Base-by-base conservation (phyloP, 2,329 filamentous ascomycete species). In the Paramyrothecium roridum region DNA sequence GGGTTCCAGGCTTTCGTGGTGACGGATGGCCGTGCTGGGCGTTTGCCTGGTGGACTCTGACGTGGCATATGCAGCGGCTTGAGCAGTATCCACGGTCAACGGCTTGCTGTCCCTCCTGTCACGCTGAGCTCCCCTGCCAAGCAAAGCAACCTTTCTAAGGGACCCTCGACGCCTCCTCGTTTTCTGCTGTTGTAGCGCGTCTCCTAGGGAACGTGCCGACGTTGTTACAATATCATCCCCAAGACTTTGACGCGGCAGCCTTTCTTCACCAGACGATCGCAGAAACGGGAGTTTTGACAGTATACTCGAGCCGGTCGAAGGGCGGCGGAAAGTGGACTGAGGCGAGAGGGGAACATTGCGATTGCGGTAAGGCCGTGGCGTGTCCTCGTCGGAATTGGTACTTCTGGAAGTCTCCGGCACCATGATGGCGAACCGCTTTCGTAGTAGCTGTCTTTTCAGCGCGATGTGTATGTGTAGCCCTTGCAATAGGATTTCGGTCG, bases 91-190 rank as follows among this genome's bases (percentile, higher is more conserved):
- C 54, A 80, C 72, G 20, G 69, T 71, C 56, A 79, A 63, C 19
- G 74, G 68, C 54, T 76, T 81, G 54, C 71, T 73, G 54, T 85
- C 85, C 61, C 75, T 81, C 65, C 73, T 80, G 62, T 84, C 85
- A 57, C 82, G 80, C 69, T 83, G 85, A 54, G 80, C 84, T 58
- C 88, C 87, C 59, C 89, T 88, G 17, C 91, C 90, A 19, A 96
- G 79, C 50, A 96, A 78, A 23, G 91, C 92, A 12, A 90, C 91
- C 73, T 96, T 96, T 57, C 93, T 84, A 69, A 97, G 77, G 12
- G 93, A 96, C 3, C 91, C 92, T 68, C 89, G 90, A 57, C 93
- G 84, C 64, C 87, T 86, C 54, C 91, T 82, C 71, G 63, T 80
- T 76, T 72, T 80, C 68, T 71, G 78, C 66, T 72, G 78, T 65